Conservation (phyloP, 768 basidiomycete genomes). For the Hortiboletus flavorubellus region DNA sequence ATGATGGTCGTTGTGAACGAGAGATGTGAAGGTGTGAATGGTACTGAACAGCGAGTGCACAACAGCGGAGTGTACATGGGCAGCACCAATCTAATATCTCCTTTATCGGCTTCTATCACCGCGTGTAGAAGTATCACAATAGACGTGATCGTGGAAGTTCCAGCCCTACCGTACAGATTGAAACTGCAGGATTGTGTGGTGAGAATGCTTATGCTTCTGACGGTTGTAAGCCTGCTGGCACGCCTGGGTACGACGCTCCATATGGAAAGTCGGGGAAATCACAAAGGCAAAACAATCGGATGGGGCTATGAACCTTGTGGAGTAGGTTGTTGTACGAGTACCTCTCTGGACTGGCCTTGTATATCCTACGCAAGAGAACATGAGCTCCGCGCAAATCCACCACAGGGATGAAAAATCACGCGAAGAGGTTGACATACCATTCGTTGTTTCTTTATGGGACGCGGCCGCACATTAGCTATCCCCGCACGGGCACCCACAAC, state of each 20-base stretch:
- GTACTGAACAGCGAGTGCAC: slow-evolving; percentile 23
- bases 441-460: slow-evolving; percentile 74
- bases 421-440: slow-evolving; percentile 46
- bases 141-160: slow-evolving; percentile 1
- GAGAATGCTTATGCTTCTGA: slow-evolving; percentile 2
- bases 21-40: slow-evolving; percentile 9
- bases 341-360: slow-evolving; percentile 61
- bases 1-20: slow-evolving; percentile 21
- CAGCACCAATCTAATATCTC: slow-evolving; percentile 12
- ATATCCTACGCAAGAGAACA: slow-evolving; percentile 43
- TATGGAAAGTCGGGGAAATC: slow-evolving; percentile 4
- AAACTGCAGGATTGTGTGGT: slow-evolving; percentile 9
- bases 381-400: slow-evolving; percentile 8
- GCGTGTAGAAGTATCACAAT: slow-evolving; percentile 8
- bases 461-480: slow-evolving; percentile 52
- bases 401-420: not conserved
- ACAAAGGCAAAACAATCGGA: not conserved
- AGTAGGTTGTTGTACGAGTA: slow-evolving; percentile 68
- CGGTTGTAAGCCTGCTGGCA: slow-evolving; percentile 6
- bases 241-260: slow-evolving; percentile 6
- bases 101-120: slow-evolving; percentile 10
- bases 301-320: slow-evolving; percentile 57
- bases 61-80: slow-evolving; percentile 22
- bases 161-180: slow-evolving; percentile 7
- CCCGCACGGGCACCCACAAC: slow-evolving; percentile 57